phyloP scores from a whole-genome alignment of 208 protist genomes.

The Acanthamoeba sp. region DNA sequence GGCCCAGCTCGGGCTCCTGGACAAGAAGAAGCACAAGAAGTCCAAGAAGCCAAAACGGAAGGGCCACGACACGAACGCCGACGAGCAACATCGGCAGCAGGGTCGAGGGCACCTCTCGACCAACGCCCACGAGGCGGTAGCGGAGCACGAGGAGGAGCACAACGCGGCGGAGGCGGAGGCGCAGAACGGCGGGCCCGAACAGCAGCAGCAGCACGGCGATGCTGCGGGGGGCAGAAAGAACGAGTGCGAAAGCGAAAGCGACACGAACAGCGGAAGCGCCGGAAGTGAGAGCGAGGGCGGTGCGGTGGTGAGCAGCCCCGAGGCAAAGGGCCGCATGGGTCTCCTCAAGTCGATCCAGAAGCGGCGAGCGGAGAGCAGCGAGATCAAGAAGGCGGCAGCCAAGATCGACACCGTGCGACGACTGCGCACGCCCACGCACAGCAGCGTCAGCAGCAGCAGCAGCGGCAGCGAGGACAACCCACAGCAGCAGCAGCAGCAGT shows the following conservation, averaged over 20 bases:
- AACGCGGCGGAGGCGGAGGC: neutral
- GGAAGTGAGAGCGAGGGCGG: neutral
- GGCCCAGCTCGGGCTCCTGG: neutral
- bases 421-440: no score
- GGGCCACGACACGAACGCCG: neutral
- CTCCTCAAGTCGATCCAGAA: conserved; percentile 3
- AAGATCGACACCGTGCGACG: neutral
- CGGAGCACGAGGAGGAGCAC: neutral
- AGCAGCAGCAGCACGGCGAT: no score
- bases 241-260: neutral
- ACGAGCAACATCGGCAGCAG: neutral
- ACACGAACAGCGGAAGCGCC: neutral
- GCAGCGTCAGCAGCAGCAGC: no score
- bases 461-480: no score
- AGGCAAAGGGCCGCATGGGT: neutral
- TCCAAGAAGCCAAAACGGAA: neutral
- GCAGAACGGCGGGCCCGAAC: no score
- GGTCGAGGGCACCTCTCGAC: neutral
- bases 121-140: neutral
- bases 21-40: conserved; percentile 5
- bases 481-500: neutral
- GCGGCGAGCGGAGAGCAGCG: neutral
- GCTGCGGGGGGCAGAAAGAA: no score
- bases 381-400: neutral
- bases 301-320: neutral